Evolutionary conservation across 2,329 filamentous ascomycete genomes (phyloP), one percentile per base, ranked within the genome.

Genomic region (Pseudonectria buxi): DNA sequence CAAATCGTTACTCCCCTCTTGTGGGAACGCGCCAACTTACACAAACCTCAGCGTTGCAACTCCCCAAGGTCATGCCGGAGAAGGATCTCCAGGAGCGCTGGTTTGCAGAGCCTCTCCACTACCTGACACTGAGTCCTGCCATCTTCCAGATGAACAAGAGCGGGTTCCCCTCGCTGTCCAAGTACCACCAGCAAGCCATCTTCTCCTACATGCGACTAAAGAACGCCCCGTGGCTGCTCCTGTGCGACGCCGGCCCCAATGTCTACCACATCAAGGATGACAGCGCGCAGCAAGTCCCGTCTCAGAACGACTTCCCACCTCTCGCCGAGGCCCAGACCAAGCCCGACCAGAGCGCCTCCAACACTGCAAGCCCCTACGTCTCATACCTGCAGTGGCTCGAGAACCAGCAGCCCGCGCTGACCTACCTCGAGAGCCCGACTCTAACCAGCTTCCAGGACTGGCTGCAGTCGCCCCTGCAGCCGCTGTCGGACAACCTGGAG

Each of bases 401-500:
- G 58, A 74, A 78, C 31, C 84, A 85, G 39, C 90, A 96, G 54
- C 80, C 82, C 7, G 69, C 80, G 1, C 65, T 71, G 36, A 64
- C 65, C 1, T 58, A 59, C 6, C 61, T 77, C 4, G 74, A 79
- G 51, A 65, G 65, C 12, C 59, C 63, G 3, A 71, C 69, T 1
- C 55, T 79, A 37, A 70, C 65, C 4, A 74, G 65, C 48, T 74
- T 79, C 76, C 94, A 98, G 54, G 92, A 98, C 59, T 98, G 92
- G 71, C 71, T 98, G 10, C 92, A 98, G 59, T 89, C 89, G 2
- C 92, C 92, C 3, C 69, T 98, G 27, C 94, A 98, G 58, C 92
- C 92, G 0, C 71, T 98, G 11, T 90, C 90, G 0, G 92, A 98
- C 60, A 98, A 98, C 50, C 72, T 98, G 11, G 94, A 98, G 59